Base-by-base conservation (phyloP, 768 basidiomycete genomes). In the Suillus clintonianus region DNA sequence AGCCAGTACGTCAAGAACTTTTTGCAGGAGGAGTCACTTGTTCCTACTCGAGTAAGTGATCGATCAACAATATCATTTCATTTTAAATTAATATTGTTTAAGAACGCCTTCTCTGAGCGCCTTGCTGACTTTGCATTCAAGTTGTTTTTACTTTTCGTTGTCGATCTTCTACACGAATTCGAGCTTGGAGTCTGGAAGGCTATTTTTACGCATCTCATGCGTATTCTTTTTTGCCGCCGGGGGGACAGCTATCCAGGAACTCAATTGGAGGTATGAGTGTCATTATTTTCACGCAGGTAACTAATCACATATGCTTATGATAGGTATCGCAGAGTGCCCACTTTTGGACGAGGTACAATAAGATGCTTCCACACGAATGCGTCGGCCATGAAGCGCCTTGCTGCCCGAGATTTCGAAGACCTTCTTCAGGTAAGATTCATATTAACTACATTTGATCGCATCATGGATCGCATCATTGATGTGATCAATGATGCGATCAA, bases 351-450 rank as follows among this genome's bases (percentile, higher is more conserved):
- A 1, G 66, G 65, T 4, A 77, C 75, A 0, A 80, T 81, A 10
- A 64, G 72, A 0, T 53, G 57, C 10, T 81, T 80, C 56, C 27
- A 54, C 11, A 65, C 68, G 22, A 78, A 82, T 67, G 75, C 71
- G 0, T 74, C 77, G 2, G 71, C 70, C 4, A 72, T 82, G 70
- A 77, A 76, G 34, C 64, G 69, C 27, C 61, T 79, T 1, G 77
- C 76, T 3, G 81, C 77, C 0, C 65, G 71, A 10, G 78, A 82
- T 45, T 82, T 73, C 55, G 76, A 82, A 37, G 80, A 82, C 54
- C 62, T 81, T 2, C 60, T 81, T 0, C 79, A 80, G 69, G 69
- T 68, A 58, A 4, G 60, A 22, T 59, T 14, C 24, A 15, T 50
- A n/a, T n/a, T n/a, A n/a, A n/a, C 59, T 42, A 22, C 17, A 22